Evolutionary conservation across 192 early-diverging fungal genomes (phyloP).

Genomic region (Coemansia sp.): DNA sequence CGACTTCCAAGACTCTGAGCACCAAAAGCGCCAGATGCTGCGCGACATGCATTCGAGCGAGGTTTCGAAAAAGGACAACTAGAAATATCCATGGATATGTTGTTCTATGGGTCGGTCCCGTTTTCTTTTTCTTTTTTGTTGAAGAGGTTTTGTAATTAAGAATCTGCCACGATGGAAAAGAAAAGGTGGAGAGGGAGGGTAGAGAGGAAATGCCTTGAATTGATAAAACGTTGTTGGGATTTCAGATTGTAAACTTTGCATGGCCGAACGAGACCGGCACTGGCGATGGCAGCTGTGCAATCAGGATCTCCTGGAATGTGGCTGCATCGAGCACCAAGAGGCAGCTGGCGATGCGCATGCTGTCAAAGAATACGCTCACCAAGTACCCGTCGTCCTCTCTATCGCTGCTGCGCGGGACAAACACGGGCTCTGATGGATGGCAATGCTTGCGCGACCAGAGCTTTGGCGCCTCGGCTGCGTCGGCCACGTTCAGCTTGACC

Average conservation of each 20-base stretch:
- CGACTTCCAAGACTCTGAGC: slow-evolving; percentile 34
- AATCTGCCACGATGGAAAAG: not conserved
- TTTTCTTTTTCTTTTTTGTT: not conserved
- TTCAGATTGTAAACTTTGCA: slow-evolving; percentile 47
- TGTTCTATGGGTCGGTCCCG: no score
- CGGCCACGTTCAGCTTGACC: slow-evolving; percentile 58
- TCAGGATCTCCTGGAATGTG: slow-evolving; percentile 64
- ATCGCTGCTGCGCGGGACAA: slow-evolving; percentile 63
- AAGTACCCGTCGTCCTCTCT: slow-evolving; percentile 78
- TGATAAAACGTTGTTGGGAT: no score
- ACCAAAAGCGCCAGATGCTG: slow-evolving; percentile 9
- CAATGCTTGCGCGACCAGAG: slow-evolving; percentile 64
- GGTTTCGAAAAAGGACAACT: slow-evolving; percentile 16
- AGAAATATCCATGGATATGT: not conserved
- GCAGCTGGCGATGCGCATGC: slow-evolving; percentile 65
- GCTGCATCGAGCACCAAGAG: slow-evolving; percentile 76
- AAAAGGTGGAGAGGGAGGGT: no score
- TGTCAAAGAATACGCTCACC: slow-evolving; percentile 74
- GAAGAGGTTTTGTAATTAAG: not conserved
- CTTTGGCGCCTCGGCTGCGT: slow-evolving; percentile 28
- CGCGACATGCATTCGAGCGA: slow-evolving; percentile 2
- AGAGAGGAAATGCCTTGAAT: not conserved
- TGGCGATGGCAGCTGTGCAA: slow-evolving; percentile 65
- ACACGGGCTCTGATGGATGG: slow-evolving; percentile 79
- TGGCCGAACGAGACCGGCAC: slow-evolving; percentile 78